Percentiles rank a stretch among this genome's conserved stretches.
These are phyloP conservation scores for Candida sp. DNA, from an alignment of 1,139 yeast genomes.

Conservation along the genomic window DNA sequence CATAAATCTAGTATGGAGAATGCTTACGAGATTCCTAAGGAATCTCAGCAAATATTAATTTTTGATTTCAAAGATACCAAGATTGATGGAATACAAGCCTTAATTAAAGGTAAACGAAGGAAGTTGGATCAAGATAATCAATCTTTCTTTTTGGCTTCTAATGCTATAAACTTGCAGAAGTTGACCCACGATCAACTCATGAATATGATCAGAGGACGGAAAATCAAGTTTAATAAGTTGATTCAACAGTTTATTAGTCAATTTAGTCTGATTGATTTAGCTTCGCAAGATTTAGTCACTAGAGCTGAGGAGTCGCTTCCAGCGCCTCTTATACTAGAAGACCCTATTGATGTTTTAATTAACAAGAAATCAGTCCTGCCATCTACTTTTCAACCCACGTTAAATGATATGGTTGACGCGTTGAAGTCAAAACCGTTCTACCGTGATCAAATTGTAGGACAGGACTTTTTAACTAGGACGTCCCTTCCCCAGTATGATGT, in stretches of 20 bases:
- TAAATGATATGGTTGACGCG: conserved; percentile 40
- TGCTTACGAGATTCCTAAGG: conserved; percentile 16
- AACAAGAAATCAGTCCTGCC: conserved; percentile 16
- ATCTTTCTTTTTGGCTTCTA: conserved; percentile 25
- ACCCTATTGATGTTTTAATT: conserved; percentile 36
- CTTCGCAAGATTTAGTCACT: conserved; percentile 31
- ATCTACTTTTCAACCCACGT: conserved; percentile 14
- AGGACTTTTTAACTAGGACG: conserved; percentile 10
- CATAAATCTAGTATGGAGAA: conserved; percentile 27
- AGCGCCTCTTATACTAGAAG: conserved; percentile 23
- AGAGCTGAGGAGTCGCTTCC: conserved; percentile 46
- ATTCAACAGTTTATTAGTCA: conserved; percentile 8
- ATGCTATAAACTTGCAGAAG: conserved; percentile 18
- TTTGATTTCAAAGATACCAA: conserved; percentile 79
- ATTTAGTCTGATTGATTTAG: conserved; percentile 13
- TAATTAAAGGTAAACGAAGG: conserved; percentile 19
- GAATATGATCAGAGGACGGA: conserved; percentile 58
- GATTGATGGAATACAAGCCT: conserved; percentile 35
- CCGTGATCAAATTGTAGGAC: conserved; percentile 48
- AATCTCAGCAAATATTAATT: conserved; percentile 50
- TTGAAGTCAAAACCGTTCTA: conserved; percentile 49
- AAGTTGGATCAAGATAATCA: conserved; percentile 9
- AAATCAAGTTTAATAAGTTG: conserved; percentile 42
- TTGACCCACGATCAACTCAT: conserved; percentile 40
- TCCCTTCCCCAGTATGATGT: no score